A percentile compares a stretch with the other conserved stretches of the same genome.
These are phyloP conservation scores for Silene noctiflora DNA, from an alignment of 179 eudicot species.

Conservation along the genomic window DNA sequence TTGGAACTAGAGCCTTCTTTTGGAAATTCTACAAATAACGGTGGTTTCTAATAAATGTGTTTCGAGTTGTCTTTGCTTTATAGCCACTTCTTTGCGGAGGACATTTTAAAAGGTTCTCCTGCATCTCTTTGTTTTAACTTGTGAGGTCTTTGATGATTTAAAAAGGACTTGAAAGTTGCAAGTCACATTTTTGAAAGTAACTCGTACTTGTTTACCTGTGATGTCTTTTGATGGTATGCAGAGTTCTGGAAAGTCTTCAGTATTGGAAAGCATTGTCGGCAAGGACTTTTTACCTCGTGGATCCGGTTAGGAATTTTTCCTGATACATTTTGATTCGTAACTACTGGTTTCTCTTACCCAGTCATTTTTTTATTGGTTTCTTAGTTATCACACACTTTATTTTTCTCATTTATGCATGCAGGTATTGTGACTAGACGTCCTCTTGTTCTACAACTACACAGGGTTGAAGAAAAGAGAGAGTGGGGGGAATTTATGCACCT, in stretches of 20 bases:
- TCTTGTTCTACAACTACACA: constrained; percentile 91
- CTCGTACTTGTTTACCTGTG: not conserved
- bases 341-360: not conserved
- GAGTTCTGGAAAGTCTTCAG: constrained; percentile 99
- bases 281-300: constrained; percentile 99
- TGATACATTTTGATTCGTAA: not conserved
- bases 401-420: constrained; percentile 25
- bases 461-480: constrained; percentile 81
- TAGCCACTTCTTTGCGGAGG: not conserved
- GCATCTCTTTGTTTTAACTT: not conserved
- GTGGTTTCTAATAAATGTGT: not conserved
- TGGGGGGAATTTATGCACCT: constrained; percentile 95
- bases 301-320: constrained; percentile 56
- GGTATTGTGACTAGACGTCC: constrained; percentile 99
- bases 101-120: not conserved
- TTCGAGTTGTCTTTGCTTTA: not conserved
- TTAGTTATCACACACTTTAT: not conserved
- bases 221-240: constrained; percentile 33
- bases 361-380: not conserved
- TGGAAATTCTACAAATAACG: not conserved
- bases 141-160: constrained; percentile 26
- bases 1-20: not conserved
- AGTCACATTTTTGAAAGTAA: constrained; percentile 33
- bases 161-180: constrained; percentile 95
- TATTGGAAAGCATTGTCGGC: constrained; percentile 92